These are phyloP conservation scores for Gossypium lobatum DNA, from an alignment of 441 rosid genomes.

Conservation along the genomic window DNA sequence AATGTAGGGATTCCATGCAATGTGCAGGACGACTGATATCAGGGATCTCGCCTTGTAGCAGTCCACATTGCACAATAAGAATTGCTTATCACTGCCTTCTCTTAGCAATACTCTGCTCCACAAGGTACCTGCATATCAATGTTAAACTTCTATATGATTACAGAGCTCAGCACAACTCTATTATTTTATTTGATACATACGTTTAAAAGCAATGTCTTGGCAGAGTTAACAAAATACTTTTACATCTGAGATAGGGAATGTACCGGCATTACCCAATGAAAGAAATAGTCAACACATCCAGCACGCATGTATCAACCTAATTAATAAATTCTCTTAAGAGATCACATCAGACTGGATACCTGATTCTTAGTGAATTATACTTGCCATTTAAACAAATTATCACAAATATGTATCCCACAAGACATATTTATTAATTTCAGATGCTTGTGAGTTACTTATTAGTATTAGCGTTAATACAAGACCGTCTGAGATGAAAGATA, in stretches of 20 bases:
- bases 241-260: background rate
- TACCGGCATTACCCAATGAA: background rate
- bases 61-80: background rate
- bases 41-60: background rate
- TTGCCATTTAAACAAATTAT: background rate
- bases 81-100: slow-evolving; percentile 15
- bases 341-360: background rate
- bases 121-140: slow-evolving; percentile 32
- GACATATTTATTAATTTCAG: background rate
- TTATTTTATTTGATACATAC: background rate
- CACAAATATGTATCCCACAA: background rate
- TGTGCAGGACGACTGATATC: background rate
- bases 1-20: background rate
- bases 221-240: background rate
- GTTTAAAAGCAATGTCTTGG: background rate
- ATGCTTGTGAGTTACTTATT: background rate
- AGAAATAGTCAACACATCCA: background rate
- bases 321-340: background rate
- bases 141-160: background rate
- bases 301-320: background rate
- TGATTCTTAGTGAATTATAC: background rate
- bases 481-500: background rate
- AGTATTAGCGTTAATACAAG: background rate
- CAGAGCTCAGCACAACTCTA: background rate
- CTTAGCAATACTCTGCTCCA: slow-evolving; percentile 35